Evolutionary conservation across 2,329 filamentous ascomycete species (phyloP).

Genomic region (Stylonectria norvegica): DNA sequence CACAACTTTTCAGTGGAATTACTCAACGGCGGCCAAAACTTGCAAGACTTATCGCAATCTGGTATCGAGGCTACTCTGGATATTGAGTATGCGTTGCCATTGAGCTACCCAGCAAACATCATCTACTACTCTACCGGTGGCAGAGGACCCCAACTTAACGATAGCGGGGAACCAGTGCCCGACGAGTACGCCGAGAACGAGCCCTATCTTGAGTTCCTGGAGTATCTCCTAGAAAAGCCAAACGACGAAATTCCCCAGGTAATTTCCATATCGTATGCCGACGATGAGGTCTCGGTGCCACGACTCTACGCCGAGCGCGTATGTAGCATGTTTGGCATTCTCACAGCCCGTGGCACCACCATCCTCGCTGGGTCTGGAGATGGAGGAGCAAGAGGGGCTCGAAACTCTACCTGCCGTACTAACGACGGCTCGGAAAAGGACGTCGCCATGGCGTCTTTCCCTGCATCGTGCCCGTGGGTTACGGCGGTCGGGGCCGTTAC

Average conservation of each 20-base stretch:
- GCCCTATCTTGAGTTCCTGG: slow-evolving; percentile 54
- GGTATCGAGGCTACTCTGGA: slow-evolving; percentile 48
- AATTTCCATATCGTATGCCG: slow-evolving; percentile 56
- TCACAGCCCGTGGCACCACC: slow-evolving; percentile 51
- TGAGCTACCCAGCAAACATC: slow-evolving; percentile 44
- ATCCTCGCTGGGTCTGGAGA: slow-evolving; percentile 52
- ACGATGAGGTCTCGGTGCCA: slow-evolving; percentile 56
- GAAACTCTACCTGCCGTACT: slow-evolving; percentile 50
- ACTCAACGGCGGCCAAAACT: slow-evolving; percentile 45
- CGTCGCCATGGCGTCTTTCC: slow-evolving; percentile 60
- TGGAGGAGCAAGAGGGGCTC: slow-evolving; percentile 43
- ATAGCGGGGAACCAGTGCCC: slow-evolving; percentile 33
- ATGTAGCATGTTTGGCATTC: slow-evolving; percentile 51
- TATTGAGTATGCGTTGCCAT: slow-evolving; percentile 45
- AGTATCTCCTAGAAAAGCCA: slow-evolving; percentile 44
- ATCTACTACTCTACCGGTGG: slow-evolving; percentile 46
- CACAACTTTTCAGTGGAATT: slow-evolving; percentile 41
- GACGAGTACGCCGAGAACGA: slow-evolving; percentile 45
- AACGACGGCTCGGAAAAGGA: slow-evolving; percentile 57
- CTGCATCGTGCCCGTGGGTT: slow-evolving; percentile 64
- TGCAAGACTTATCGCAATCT: slow-evolving; percentile 35
- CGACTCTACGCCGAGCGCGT: slow-evolving; percentile 48
- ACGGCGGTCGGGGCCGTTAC: slow-evolving; percentile 62
- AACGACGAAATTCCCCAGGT: slow-evolving; percentile 51
- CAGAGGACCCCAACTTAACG: slow-evolving; percentile 39